Evolutionary conservation across 352 stramenopile genomes (phyloP), one percentile per base, ranked within the genome.

Genomic region (Pythium volutum): DNA sequence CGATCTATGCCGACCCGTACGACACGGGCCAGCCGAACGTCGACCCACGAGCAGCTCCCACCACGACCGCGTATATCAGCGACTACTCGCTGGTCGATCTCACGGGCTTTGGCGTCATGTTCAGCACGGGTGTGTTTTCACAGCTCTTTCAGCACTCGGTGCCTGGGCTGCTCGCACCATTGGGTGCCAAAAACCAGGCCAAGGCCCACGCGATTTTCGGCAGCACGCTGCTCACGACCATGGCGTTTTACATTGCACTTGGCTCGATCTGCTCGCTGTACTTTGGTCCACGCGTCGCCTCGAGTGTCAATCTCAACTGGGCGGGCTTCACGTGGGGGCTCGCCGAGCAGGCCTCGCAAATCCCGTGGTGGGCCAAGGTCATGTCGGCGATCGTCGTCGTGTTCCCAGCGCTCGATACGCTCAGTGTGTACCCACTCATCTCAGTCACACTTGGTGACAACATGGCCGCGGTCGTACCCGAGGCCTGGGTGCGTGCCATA

Each of bases 241-340:
- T 85, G 64, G 23, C 75, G 23, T 89, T 97, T 63, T 97, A 97
- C 66, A 79, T 97, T 33, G 64, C 76, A 18, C 64, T 97, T 22
- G 88, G 88, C 2, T 81, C 77, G 10, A 67, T 84, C 18, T 87
- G 81, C 59, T 91, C 81, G 50, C 73, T 90, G 25, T 96, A 95
- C 62, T 97, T 97, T 73, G 88, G 89, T 29, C 65, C 75, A 16
- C 79, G 85, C 29, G 75, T 93, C 23, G 70, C 77, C 12, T 89
- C 85, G 23, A 94, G 82, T 52, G 81, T 97, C 47, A 97, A 97
- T 70, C 73, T 97, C n/a, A 97, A 97, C 67, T 97, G 91, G 83
- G 77, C 84, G 1, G 73, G 85, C 29, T 96, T 97, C 59, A 90
- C 80, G 18, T 96, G 88, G 83, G 88, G 89, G 0, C 58, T 96